These are phyloP conservation scores for Fabrea salina DNA, from an alignment of 169 alveolate genomes.

Conservation along the genomic window DNA sequence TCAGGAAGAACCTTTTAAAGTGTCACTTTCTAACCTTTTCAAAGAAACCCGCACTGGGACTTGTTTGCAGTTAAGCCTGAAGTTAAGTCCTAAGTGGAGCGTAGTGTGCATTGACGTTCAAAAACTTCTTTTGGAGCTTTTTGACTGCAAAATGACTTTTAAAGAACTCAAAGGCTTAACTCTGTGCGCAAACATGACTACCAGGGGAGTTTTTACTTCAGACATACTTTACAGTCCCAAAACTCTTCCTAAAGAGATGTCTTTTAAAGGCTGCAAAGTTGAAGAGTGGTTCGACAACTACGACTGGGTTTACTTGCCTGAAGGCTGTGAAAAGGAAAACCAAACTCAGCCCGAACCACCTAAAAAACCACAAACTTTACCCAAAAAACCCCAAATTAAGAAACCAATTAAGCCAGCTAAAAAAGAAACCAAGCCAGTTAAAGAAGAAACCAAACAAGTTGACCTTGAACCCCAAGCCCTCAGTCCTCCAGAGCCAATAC, in stretches of 20 bases:
- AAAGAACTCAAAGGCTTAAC: conserved; percentile 42
- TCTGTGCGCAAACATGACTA: conserved; percentile 55
- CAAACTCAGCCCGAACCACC: no score
- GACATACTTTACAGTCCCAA: conserved; percentile 61
- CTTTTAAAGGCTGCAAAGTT: conserved; percentile 36
- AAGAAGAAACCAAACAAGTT: no score
- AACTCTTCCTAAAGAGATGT: conserved; percentile 64
- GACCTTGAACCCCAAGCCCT: no score
- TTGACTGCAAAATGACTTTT: conserved; percentile 41
- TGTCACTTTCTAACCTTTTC: conserved; percentile 67
- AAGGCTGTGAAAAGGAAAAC: not conserved
- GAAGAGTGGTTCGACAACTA: conserved; percentile 30
- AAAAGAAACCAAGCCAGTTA: no score
- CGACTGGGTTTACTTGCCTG: conserved; percentile 13
- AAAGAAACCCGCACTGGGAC: conserved; percentile 57
- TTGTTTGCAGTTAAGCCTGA: conserved; percentile 47
- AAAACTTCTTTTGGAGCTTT: conserved; percentile 28
- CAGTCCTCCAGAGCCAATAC: no score
- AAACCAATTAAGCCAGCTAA: no score
- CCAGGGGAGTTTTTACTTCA: conserved; percentile 73
- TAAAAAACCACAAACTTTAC: no score
- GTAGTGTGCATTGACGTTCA: conserved; percentile 47
- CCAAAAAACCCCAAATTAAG: no score
- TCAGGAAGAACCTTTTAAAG: conserved; percentile 46
- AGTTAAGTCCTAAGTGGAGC: conserved; percentile 62